A percentile compares a stretch with the other conserved stretches of the same genome.
phyloP scores from a whole-genome alignment of 768 basidiomycete species.

The Cystofilobasidium ferigula region DNA sequence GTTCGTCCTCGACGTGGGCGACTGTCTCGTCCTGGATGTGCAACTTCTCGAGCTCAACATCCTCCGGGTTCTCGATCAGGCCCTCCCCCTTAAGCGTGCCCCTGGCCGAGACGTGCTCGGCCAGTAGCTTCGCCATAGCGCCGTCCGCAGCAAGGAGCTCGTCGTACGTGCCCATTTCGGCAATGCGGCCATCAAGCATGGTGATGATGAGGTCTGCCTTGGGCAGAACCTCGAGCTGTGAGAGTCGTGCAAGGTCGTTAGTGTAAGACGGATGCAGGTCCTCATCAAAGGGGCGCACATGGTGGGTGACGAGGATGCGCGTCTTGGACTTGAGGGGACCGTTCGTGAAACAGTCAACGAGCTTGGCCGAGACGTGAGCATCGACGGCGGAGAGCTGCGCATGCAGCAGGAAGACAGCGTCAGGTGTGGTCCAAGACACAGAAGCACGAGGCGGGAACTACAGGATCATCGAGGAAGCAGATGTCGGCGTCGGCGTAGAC shows the following conservation, averaged over 20 bases:
- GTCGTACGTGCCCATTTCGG: constrained; percentile 19
- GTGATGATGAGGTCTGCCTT: constrained; percentile 35
- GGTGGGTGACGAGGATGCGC: constrained; percentile 47
- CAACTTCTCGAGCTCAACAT: too few species aligned
- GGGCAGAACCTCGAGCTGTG: constrained; percentile 33
- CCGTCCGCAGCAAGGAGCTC: constrained; percentile 42
- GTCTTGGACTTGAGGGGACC: constrained; percentile 50
- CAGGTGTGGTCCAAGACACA: background rate
- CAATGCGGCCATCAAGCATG: constrained; percentile 23
- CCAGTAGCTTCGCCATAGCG: constrained; percentile 55
- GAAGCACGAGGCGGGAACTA: background rate
- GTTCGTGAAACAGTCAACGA: constrained; percentile 49
- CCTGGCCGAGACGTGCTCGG: too few species aligned
- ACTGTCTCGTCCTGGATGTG: constrained; percentile 31
- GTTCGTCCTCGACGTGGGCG: constrained; percentile 33
- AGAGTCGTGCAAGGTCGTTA: background rate
- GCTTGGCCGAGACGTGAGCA: constrained; percentile 58
- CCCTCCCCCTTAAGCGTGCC: too few species aligned
- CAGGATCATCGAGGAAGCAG: constrained; percentile 36
- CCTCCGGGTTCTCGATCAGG: too few species aligned
- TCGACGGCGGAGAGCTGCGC: constrained; percentile 50
- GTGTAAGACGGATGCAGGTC: background rate
- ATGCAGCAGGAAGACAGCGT: background rate
- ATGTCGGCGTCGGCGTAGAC: constrained; percentile 31
- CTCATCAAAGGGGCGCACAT: constrained; percentile 1